These are phyloP conservation scores for Ceratocystis eucalypticola DNA, from an alignment of 2,329 filamentous ascomycete species.

Conservation along the genomic window DNA sequence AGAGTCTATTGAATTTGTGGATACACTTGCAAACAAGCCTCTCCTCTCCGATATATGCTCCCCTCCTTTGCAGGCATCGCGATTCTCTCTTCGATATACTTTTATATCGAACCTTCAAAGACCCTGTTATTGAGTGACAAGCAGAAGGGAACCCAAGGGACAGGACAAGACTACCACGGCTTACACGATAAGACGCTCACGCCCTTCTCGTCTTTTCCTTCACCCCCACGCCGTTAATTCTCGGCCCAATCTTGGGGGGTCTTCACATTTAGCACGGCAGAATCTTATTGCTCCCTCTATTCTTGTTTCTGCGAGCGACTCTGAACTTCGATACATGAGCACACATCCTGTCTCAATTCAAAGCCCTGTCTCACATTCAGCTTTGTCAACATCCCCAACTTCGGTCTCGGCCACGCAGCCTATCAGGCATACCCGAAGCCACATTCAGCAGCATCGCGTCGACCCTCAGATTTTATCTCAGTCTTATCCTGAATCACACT, in stretches of 20 bases:
- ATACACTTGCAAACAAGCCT: not conserved
- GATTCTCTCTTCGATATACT: not conserved
- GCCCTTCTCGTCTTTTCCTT: slow-evolving; percentile 2
- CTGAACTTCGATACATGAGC: not conserved
- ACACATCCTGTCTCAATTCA: not conserved
- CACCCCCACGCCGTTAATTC: not conserved
- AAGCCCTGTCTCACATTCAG: not conserved
- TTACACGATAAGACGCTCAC: slow-evolving; percentile 10
- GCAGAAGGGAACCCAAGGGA: not conserved
- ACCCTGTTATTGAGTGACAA: not conserved
- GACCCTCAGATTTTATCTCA: not conserved
- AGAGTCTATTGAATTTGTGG: not conserved
- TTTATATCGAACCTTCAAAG: not conserved
- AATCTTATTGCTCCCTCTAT: not conserved
- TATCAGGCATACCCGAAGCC: not conserved
- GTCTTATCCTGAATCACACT: not conserved
- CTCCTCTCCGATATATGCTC: not conserved
- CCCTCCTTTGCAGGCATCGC: not conserved
- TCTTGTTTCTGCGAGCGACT: not conserved
- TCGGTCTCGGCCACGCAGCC: not conserved
- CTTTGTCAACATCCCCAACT: not conserved
- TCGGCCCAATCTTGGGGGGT: not conserved
- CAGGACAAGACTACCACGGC: not conserved
- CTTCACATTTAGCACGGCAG: not conserved
- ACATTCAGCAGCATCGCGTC: not conserved